A percentile compares a stretch with the other conserved stretches of the same genome.
phyloP scores from a whole-genome alignment of 345 rosid species.

The Populus euphratica region DNA sequence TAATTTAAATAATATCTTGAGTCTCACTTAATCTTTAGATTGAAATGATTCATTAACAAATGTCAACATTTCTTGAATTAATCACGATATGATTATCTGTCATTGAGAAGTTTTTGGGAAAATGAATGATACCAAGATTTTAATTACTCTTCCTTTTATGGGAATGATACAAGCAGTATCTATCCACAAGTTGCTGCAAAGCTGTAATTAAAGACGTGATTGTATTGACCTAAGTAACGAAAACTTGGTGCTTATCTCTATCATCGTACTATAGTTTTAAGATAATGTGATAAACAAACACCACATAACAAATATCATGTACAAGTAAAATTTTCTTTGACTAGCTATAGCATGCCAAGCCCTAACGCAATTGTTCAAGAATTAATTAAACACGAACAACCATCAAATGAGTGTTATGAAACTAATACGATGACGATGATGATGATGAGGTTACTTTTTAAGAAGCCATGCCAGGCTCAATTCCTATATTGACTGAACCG shows the following conservation, averaged over 20 bases:
- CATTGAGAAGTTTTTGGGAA: not conserved
- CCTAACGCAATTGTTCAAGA: not conserved
- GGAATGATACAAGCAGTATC: not conserved
- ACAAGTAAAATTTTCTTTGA: no score
- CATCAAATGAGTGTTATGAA: not conserved
- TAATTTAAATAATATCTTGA: no score
- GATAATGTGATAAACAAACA: no score
- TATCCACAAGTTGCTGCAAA: not conserved
- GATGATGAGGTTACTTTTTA: not conserved
- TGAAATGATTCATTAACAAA: no score
- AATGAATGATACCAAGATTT: not conserved
- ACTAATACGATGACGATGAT: not conserved
- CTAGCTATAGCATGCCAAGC: no score
- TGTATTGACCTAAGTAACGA: no score
- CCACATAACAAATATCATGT: no score
- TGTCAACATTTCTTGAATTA: not conserved
- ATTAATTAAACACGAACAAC: not conserved
- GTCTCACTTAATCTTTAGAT: no score
- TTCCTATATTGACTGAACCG: slow-evolving; percentile 3
- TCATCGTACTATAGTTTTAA: no score
- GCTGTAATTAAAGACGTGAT: not conserved
- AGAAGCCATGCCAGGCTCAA: slow-evolving; percentile 3
- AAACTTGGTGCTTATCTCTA: no score
- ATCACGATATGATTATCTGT: not conserved
- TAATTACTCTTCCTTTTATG: not conserved